A percentile compares a stretch with the other conserved stretches of the same genome.
Conservation (phyloP, 2,329 filamentous ascomycete genomes). For the Zymoseptoria brevis region DNA sequence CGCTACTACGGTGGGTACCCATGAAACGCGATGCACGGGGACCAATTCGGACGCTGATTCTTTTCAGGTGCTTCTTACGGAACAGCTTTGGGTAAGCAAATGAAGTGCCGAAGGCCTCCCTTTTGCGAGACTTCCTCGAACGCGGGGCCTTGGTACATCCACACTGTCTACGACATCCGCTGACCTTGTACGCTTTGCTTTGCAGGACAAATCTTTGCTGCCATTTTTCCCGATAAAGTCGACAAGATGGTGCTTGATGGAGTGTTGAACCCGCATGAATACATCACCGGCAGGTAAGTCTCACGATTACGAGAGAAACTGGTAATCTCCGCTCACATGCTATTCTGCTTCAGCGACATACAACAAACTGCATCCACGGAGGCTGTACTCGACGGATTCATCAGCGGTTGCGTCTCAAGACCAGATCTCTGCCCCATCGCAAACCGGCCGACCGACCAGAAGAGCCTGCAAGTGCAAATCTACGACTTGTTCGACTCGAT, state of each 20-base stretch:
- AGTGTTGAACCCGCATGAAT: conserved; percentile 37
- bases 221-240: conserved; percentile 34
- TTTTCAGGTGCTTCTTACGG: conserved; percentile 2
- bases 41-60: background rate
- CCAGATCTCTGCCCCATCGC: background rate
- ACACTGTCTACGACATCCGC: too few species aligned
- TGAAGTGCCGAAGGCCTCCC: too few species aligned
- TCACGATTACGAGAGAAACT: background rate
- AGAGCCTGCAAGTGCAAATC: background rate
- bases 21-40: background rate
- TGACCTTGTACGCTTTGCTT: too few species aligned
- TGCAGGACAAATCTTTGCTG: conserved; percentile 33
- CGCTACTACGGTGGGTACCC: background rate
- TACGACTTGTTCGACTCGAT: background rate
- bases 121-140: too few species aligned
- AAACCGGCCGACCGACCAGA: background rate
- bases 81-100: conserved; percentile 1
- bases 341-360: background rate
- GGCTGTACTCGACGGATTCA: background rate
- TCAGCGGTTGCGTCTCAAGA: background rate
- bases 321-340: background rate
- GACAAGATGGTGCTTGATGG: conserved; percentile 39
- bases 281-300: conserved; percentile 16
- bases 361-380: background rate
- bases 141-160: too few species aligned